Percentiles rank a stretch among this genome's conserved stretches.
Evolutionary conservation across 805 yeast genomes (phyloP).

Genomic region (Metschnikowia noctiluminum): DNA sequence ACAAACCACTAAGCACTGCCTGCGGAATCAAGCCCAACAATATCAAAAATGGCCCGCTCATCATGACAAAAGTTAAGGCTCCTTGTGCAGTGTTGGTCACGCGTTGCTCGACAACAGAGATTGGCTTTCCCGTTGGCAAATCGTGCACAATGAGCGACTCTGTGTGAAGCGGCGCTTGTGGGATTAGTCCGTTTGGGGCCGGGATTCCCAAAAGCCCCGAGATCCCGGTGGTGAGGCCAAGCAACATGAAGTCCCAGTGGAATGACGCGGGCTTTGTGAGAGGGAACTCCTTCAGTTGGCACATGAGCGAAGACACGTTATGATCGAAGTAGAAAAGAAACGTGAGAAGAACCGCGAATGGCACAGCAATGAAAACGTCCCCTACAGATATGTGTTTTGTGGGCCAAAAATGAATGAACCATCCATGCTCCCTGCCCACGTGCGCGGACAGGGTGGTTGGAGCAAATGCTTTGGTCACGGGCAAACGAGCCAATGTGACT

Average conservation of each 20-base stretch:
- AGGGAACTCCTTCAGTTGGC: conserved; percentile 80
- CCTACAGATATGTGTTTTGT: conserved; percentile 53
- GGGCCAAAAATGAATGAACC: conserved; percentile 80
- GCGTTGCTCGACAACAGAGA: conserved; percentile 82
- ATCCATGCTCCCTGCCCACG: conserved; percentile 48
- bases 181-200: conserved; percentile 94
- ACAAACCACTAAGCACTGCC: conserved; percentile 87
- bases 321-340: conserved; percentile 91
- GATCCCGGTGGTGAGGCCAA: conserved; percentile 84
- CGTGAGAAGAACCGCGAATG: conserved; percentile 85
- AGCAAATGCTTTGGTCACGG: conserved; percentile 65
- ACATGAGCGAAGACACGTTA: conserved; percentile 89
- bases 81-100: conserved; percentile 86
- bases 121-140: conserved; percentile 32
- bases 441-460: conserved; percentile 53
- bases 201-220: conserved; percentile 89
- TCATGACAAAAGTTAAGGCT: conserved; percentile 73
- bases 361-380: conserved; percentile 83
- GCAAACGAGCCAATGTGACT: conserved; percentile 58
- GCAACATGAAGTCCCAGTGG: conserved; percentile 85
- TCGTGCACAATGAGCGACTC: conserved; percentile 63
- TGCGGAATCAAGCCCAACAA: conserved; percentile 87
- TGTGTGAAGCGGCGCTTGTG: conserved; percentile 96
- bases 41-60: conserved; percentile 81
- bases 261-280: conserved; percentile 83